These are phyloP conservation scores for Puccinia sorghi DNA, from an alignment of 1,284 basidiomycete species.

Conservation along the genomic window DNA sequence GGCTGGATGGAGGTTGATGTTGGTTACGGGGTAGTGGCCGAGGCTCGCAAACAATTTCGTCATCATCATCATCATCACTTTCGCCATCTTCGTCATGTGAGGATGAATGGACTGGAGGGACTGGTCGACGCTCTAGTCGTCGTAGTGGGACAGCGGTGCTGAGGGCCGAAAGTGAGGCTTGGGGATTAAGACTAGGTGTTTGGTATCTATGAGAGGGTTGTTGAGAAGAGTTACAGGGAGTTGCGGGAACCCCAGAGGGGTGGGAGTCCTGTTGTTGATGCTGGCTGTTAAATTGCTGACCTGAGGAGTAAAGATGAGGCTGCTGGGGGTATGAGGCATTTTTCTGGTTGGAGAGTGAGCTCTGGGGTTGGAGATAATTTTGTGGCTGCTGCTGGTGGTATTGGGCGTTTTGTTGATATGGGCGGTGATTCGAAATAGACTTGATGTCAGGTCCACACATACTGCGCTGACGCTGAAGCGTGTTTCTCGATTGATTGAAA, in stretches of 20 bases:
- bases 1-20: not conserved
- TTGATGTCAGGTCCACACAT: not conserved
- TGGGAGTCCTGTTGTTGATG: not conserved
- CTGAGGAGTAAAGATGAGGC: not conserved
- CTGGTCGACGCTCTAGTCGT: not conserved
- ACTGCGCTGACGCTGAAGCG: not conserved
- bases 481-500: conserved; percentile 14
- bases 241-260: conserved; percentile 15
- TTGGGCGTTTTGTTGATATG: not conserved
- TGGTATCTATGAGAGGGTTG: conserved; percentile 3
- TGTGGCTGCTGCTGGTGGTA: not conserved
- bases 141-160: conserved; percentile 2
- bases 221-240: not conserved
- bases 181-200: conserved; percentile 18
- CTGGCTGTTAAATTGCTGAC: not conserved
- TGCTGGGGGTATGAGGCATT: not conserved
- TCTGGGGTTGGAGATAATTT: conserved; percentile 12
- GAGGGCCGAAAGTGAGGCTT: not conserved
- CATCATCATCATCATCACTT: conserved; percentile 24
- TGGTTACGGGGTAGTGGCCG: not conserved
- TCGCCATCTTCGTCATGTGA: conserved; percentile 11
- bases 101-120: not conserved
- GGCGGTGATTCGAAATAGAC: not conserved
- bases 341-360: not conserved
- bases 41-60: conserved; percentile 15